Conservation (phyloP, 140 eudicot species). For the Anethum foeniculum region DNA sequence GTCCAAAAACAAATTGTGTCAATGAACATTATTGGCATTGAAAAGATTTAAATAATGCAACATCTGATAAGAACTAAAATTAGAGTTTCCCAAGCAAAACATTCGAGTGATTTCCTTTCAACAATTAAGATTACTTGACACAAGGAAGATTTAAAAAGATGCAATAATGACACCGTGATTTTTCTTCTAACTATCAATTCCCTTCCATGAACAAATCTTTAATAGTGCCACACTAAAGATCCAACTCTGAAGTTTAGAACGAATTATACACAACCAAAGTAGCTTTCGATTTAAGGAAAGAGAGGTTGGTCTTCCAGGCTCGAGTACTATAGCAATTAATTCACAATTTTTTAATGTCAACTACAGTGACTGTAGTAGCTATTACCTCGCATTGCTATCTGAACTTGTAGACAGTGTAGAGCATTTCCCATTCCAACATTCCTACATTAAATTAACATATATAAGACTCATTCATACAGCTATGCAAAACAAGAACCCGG, state of each 20-base stretch:
- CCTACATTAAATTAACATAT: constrained; percentile 35
- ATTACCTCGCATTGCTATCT: constrained; percentile 92
- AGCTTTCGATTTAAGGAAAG: not conserved
- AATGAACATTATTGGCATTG: not conserved
- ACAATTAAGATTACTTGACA: not conserved
- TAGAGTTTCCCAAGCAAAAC: not conserved
- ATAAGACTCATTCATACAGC: constrained; percentile 13
- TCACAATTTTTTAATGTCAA: not conserved
- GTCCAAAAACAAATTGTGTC: not conserved
- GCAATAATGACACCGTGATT: not conserved
- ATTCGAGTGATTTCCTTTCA: not conserved
- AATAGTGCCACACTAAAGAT: not conserved
- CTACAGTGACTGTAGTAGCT: not conserved
- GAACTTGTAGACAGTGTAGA: constrained; percentile 83
- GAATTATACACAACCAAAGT: not conserved
- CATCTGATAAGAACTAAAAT: not conserved
- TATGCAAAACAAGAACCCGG: constrained; percentile 4
- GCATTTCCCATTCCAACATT: constrained; percentile 89
- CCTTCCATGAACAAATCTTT: not conserved
- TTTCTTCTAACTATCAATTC: not conserved
- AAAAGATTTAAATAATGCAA: not conserved
- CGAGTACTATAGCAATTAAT: not conserved
- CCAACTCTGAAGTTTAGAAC: not conserved
- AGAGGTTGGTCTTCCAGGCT: not conserved
- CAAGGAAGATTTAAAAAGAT: not conserved